Conservation (phyloP, 495 filamentous ascomycete species). For the Terfezia boudieri region DNA sequence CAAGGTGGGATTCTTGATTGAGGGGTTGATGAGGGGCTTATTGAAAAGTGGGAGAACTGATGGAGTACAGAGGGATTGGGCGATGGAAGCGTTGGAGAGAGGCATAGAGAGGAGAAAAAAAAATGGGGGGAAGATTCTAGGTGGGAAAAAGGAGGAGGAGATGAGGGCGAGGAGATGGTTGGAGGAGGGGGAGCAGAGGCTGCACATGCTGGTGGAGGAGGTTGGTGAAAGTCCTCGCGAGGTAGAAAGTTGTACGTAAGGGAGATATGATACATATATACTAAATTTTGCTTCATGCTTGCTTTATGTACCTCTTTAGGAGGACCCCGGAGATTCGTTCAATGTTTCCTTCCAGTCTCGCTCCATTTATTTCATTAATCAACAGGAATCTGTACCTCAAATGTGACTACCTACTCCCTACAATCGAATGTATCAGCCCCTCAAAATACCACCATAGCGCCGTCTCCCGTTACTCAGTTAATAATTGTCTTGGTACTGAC, state of each 20-base stretch:
- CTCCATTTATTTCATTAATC: neutral
- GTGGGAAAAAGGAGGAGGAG: constrained; percentile 18
- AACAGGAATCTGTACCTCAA: neutral
- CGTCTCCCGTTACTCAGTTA: too few species aligned
- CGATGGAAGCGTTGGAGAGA: constrained; percentile 28
- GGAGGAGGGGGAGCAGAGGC: constrained; percentile 14
- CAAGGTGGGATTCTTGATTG: constrained; percentile 55
- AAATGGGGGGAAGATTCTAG: constrained; percentile 28
- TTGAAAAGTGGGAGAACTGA: too few species aligned
- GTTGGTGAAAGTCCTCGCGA: neutral
- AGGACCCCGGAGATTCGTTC: neutral
- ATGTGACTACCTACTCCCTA: too few species aligned
- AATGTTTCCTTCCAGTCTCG: neutral
- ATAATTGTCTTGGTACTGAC: too few species aligned
- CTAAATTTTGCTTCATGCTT: neutral
- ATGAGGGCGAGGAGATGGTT: constrained; percentile 13
- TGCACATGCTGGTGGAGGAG: constrained; percentile 14
- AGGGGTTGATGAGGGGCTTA: constrained; percentile 22
- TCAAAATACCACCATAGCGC: too few species aligned
- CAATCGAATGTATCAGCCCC: too few species aligned
- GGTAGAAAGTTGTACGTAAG: constrained; percentile 4
- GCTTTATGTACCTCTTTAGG: neutral
- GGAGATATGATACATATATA: neutral
- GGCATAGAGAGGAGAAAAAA: constrained; percentile 35
- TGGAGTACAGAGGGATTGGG: neutral